Evolutionary conservation across 139 green algal species (phyloP), one percentile per base, ranked within the genome.

Genomic region (Trebouxia sp.): DNA sequence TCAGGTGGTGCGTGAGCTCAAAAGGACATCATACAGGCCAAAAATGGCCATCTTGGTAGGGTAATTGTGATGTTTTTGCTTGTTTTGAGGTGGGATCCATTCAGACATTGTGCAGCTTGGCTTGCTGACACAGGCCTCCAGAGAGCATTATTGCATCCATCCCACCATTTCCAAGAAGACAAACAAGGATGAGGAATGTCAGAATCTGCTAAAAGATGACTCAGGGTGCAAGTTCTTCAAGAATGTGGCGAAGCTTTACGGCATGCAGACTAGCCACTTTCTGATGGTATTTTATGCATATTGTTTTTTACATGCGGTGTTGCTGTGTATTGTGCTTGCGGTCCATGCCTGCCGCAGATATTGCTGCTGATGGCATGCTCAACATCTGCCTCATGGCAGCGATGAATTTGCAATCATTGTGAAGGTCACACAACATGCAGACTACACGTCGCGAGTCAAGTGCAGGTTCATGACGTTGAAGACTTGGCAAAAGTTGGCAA

Each of bases 111-210:
- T n/a, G 37, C 69, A 35, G 7, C 50, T 22, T 28, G 17, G 10
- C 12, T 12, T 75, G 37, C 51, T 53, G 38, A 51, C 30, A 28
- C 87, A 95, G 91, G 92, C 84, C n/a, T 89, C 88, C 35, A 85
- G 91, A 32, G 85, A 94, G 66, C 94, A 98, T 70, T 96, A 97
- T 84, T 98, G 95, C 88, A 89, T 97, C 41, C 94, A 98, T 91
- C 86, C 85, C 6, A 56, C 76, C 0, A 89, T 94, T 6, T 65
- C 87, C 1, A 86, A 83, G 47, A 84, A 81, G 20, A 75, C 79
- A 32, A 89, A 83, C 32, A 62, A 94, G 6, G 92, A 98, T 51
- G 91, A 95, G 47, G 90, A 86, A 41, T 97, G 94, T 74, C 89
- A 97, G 14, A 85, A 93, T 62, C 86, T 96, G 53, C 42, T 94